Base-by-base conservation (phyloP, 1,284 basidiomycete species). In the Heterobasidion parviporum region DNA sequence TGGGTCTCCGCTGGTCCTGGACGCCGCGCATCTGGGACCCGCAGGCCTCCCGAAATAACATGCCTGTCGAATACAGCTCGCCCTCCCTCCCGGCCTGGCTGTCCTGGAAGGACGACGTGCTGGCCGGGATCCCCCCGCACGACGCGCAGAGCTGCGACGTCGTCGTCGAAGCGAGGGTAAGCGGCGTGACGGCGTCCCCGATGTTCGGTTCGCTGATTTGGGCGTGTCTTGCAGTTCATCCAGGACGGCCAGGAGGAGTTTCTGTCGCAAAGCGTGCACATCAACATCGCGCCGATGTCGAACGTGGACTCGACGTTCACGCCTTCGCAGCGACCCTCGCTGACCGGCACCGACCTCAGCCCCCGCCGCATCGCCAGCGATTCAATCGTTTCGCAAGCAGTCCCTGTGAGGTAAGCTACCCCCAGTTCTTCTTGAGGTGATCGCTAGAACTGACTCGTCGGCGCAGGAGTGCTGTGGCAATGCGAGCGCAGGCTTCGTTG, bases 1-100 rank as follows among this genome's bases (percentile, higher is more conserved):
- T 87, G 60, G 89, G 90, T 56, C 71, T 92, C n/a, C 79, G 79
- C 53, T 98, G 94, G 92, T 80, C 83, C 41, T 99, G 95, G 93
- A 82, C 87, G 53, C 92, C 97, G 44, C 88, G 92, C 59, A 88
- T 99, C 52, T 98, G 95, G 94, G 95, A 99, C 72, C 96, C 96
- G 8, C 96, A 98, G 71, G 87, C 87, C 34, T 85, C 89, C 8
- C 85, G 89, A 58, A 74, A 85, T 54, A 92, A 87, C 65, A 74
- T 94, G 63, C 83, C 87, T 56, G 90, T 96, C 35, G 75, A 79
- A 32, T 98, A 89, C 66, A 83, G 75, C 60, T 94, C 91, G 1
- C 91, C 93, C 10, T 77, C 74, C 50, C 77, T 96, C 15, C 94
- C 95, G 0, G 65, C 80, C 1, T 98, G 95, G 95, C 73, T 98